A percentile compares a stretch with the other conserved stretches of the same genome.
phyloP scores from a whole-genome alignment of 2,329 filamentous ascomycete species.

The Xylariaceae sp. region DNA sequence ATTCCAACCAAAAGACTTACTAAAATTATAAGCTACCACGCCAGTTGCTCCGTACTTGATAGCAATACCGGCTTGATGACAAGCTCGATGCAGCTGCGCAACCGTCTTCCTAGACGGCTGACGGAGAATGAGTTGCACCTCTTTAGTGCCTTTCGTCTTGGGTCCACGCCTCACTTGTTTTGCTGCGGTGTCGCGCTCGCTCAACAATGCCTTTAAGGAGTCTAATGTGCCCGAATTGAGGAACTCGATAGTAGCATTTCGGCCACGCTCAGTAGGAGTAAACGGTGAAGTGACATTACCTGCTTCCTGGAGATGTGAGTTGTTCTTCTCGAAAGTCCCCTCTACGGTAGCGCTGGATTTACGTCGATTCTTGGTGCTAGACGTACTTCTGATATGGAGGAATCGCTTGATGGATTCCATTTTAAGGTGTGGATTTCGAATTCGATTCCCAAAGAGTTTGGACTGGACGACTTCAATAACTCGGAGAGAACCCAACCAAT shows the following conservation, averaged over 20 bases:
- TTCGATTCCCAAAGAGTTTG: no score
- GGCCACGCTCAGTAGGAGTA: constrained; percentile 15
- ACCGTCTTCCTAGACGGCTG: constrained; percentile 17
- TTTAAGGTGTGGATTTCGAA: no score
- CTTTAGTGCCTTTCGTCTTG: constrained; percentile 15
- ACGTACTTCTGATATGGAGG: no score
- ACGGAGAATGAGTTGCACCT: constrained; percentile 18
- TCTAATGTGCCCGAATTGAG: constrained; percentile 12
- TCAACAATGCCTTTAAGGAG: constrained; percentile 12
- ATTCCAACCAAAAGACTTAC: constrained; percentile 19
- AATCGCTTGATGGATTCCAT: no score
- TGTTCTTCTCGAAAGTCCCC: no score
- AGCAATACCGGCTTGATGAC: constrained; percentile 13
- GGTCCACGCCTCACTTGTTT: constrained; percentile 11
- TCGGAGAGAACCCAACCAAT: no score
- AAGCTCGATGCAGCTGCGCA: constrained; percentile 13
- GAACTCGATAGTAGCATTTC: constrained; percentile 16
- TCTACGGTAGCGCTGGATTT: no score
- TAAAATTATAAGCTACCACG: constrained; percentile 19
- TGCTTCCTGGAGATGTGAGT: neutral
- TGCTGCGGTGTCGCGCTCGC: constrained; percentile 16
- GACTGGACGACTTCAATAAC: no score
- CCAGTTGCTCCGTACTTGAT: constrained; percentile 16
- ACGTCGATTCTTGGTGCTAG: no score
- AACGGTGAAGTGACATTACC: constrained; percentile 8